Base-by-base conservation (phyloP, 495 filamentous ascomycete species). In the Astrothelium subdiscretum region DNA sequence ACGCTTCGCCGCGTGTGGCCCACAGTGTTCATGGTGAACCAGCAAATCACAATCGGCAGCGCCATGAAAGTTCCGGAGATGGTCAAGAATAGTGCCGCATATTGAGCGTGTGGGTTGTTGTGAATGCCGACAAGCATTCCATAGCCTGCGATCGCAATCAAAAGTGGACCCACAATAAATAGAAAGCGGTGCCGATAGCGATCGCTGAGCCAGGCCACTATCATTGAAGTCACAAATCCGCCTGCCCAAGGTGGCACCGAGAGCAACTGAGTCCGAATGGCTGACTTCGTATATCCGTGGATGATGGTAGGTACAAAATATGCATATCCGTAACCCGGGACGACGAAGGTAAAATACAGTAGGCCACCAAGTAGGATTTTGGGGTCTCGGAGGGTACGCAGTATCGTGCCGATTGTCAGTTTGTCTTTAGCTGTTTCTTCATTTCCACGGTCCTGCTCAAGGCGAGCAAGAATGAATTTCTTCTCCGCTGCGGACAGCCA, bases 1-100 rank as follows among this genome's bases (percentile, higher is more conserved):
- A 77, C 66, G 35, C 68, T 69, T 15, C 75, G 70, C 40, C 71
- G 60, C 11, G 38, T 59, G 58, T 71, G 68, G 0, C 74, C 74
- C 2, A 65, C 65, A 24, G 73, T 58, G 44, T 71, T 73, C 64
- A 75, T 71, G 11, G 70, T 58, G 13, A 66, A 70, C 66, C 74
- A 76, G 62, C 73, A 76, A 5, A 76, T 48, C 8, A 71, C 66
- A 18, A 67, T 66, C 5, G 74, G 66, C 10, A 66, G 67, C 0
- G 71, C 63, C 58, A 65, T 65, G 13, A 74, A 69, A 26, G 64
- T 65, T 13, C 71, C 72, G 63, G 72, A 72, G 8, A 65, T 64
- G 1, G 63, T 27, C 2, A 67, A 52, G 35, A 48, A 63, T 2
- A 65, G 27, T 32, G 62, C 67, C 0, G 66, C 66, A 57, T 68